Evolutionary conservation across 1,284 basidiomycete species (phyloP), one percentile per base, ranked within the genome.

Genomic region (Puccinia horiana): DNA sequence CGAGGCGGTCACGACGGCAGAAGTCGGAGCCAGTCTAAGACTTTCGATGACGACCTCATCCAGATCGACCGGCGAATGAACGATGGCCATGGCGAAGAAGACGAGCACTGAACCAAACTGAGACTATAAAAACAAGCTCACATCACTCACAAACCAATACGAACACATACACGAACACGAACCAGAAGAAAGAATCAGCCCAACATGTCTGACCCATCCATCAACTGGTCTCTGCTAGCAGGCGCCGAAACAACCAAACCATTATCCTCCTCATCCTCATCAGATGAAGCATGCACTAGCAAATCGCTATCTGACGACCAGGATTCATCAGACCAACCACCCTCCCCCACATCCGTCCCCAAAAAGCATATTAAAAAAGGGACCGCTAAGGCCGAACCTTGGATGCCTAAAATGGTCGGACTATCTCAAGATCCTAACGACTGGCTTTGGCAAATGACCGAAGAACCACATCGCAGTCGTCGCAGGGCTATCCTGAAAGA

Each of bases 391-490:
- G 47, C 37, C 37, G 63, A 78, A 20, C 65, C 47, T 16, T 80
- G 78, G 78, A 44, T 54, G 37, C 78, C 78, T 20, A 80, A 80
- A 40, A 72, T 61, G 69, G 11, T 61, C 1, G 69, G 69, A 20
- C n/a, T 80, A 18, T 54, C 78, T 29, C 83, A 85, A 80, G 85
- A 87, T 40, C 76, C 83, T 1, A 82, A 84, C 29, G 88, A 88
- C 82, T 88, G 87, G 79, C 89, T 98, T 42, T 99, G 96, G 96
- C 88, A 96, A 81, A 93, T 97, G 91, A 98, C 94, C 0, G 96
- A 99, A 87, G 97, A 99, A 87, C 96, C 96, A 6, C 97, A 99
- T 87, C 91, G 95, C 44, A 91, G 92, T 29, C 89, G 96, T 69
- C 89, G 96, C 72, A 92, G 91, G 88, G 93, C 92, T 12, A 98